Conservation (phyloP, 495 filamentous ascomycete genomes). For the Penicillium arizonense region DNA sequence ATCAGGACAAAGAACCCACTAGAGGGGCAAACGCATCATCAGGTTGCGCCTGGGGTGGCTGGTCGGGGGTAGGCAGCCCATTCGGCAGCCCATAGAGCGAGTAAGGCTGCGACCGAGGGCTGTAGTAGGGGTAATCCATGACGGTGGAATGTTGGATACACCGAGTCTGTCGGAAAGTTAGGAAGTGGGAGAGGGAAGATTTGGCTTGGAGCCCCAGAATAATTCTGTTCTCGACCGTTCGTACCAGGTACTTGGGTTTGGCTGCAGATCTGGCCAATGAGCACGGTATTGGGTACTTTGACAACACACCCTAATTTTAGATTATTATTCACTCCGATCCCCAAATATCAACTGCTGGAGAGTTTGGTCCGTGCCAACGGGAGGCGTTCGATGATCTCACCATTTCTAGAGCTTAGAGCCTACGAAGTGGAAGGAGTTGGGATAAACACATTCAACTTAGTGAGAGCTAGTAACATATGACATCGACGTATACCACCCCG, state of each 20-base stretch:
- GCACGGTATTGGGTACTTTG: too few species aligned
- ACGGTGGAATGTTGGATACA: background rate
- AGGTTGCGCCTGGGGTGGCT: constrained; percentile 18
- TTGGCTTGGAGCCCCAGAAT: background rate
- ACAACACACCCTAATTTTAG: too few species aligned
- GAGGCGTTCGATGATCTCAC: constrained; percentile 24
- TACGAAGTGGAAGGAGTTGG: background rate
- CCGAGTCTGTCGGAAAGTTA: background rate
- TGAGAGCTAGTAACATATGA: constrained; percentile 10
- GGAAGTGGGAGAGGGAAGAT: background rate
- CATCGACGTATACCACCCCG: constrained; percentile 51
- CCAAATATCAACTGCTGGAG: background rate
- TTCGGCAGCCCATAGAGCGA: constrained; percentile 41
- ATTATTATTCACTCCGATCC: background rate
- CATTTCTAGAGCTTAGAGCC: background rate
- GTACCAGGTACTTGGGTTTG: background rate
- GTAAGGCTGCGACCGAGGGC: constrained; percentile 31
- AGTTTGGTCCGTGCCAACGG: constrained; percentile 9
- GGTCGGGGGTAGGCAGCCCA: constrained; percentile 39
- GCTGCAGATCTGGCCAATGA: too few species aligned
- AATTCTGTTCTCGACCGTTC: background rate
- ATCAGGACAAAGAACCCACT: constrained; percentile 1
- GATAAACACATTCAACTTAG: constrained; percentile 12
- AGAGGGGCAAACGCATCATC: constrained; percentile 18
- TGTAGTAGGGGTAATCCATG: constrained; percentile 46